Evolutionary conservation across 1,139 yeast genomes (phyloP), one percentile per base, ranked within the genome.

Genomic region (Yamadazyma mexicana): DNA sequence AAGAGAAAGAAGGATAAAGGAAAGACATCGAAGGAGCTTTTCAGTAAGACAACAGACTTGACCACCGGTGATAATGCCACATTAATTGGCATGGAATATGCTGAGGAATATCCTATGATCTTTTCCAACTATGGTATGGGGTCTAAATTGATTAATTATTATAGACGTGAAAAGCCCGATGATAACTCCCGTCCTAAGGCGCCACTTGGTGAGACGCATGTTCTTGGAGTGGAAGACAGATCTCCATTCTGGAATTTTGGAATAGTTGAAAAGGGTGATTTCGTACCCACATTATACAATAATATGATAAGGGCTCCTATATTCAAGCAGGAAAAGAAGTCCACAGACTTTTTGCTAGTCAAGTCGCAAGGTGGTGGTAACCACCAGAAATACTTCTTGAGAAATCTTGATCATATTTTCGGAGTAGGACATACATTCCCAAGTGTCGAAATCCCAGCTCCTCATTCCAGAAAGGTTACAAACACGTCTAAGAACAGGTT

Each of bases 211-310:
- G 99, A 94, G 60, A 92, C 98, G 0, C 95, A 87, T 62, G 96
- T 94, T 2, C 69, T 94, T 31, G 97, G 97, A 14, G 88, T 87
- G 1, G 96, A 89, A 56, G 99, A 94, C 61, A 76, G 95, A 51
- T 87, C 96, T 10, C 98, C 99, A 10, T 94, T 92, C 58, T 94
- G 98, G 98, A 92, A 91, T 58, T 94, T 89, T 68, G 99, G 99
- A 2, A 87, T 86, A 62, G 98, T 94, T 11, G 96, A 89, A 37
- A 87, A 91, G 2, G 99, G 98, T 3, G 88, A 85, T 51, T 80
- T 88, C 44, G 97, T 91, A 2, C 98, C 98, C 1, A 87, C 98
- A 0, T 65, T 92, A 39, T 94, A 94, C 64, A 94, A 92, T 59
- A 86, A 89, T 51, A 83, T 94, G 85, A 64, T 85, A 5, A 72